Percentiles rank a stretch among this genome's conserved stretches.
Evolutionary conservation across 306 rosid species (phyloP).

Genomic region (Lathyrus oleraceus): DNA sequence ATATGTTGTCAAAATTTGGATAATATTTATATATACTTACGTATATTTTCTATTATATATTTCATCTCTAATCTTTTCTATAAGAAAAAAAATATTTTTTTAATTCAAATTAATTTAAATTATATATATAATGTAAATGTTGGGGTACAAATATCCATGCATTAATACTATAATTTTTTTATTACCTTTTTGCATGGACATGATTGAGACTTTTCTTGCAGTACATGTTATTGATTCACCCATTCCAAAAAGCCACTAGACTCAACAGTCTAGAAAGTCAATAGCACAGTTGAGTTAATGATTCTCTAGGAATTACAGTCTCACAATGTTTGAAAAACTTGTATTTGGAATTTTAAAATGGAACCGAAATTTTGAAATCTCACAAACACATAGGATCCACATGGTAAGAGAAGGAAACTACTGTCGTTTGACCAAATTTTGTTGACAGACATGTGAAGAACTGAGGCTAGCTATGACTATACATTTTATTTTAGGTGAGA

Average conservation of each 20-base stretch:
- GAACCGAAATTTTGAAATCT: conserved; percentile 35
- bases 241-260: conserved; percentile 1
- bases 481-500: conserved; percentile 52
- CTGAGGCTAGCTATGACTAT: conserved; percentile 39
- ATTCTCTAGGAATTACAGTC: conserved; percentile 49
- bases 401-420: conserved; percentile 47
- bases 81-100: too few relatives aligned
- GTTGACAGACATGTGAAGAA: conserved; percentile 65
- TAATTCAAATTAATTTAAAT: too few relatives aligned
- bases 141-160: too few relatives aligned
- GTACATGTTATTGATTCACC: conserved; percentile 24
- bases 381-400: conserved; percentile 44
- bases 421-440: conserved; percentile 56
- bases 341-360: conserved; percentile 41
- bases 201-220: conserved; percentile 30
- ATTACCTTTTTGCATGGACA: conserved; percentile 11
- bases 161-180: not conserved
- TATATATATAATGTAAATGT: too few relatives aligned
- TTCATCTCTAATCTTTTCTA: too few relatives aligned
- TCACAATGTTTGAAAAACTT: conserved; percentile 32
- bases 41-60: too few relatives aligned
- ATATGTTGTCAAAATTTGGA: too few relatives aligned
- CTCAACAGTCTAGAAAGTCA: conserved; percentile 42
- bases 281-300: conserved; percentile 35
- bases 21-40: too few relatives aligned